Percentiles rank a stretch among this genome's conserved stretches.
Evolutionary conservation across 1,284 basidiomycete species (phyloP).

Genomic region (Heterobasidion irregulare): DNA sequence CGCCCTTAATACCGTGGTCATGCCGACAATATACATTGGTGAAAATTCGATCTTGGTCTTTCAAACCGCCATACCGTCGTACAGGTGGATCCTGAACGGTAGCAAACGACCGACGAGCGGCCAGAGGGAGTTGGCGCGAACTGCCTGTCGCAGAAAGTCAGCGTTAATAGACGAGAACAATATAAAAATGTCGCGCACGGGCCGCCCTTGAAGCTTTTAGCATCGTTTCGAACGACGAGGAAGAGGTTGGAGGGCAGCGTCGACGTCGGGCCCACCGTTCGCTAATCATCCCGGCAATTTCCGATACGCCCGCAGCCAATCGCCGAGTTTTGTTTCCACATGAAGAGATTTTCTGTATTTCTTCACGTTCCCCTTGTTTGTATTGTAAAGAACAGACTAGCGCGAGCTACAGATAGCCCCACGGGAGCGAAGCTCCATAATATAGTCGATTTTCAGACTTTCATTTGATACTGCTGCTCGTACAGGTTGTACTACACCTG

Average conservation of each 20-base stretch:
- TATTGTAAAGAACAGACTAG: too few relatives aligned
- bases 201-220: neutral
- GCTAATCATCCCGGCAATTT: neutral
- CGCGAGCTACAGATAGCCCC: too few relatives aligned
- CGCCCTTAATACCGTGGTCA: slow-evolving; percentile 87
- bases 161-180: neutral
- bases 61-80: slow-evolving; percentile 81
- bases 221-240: neutral
- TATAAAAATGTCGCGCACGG: neutral
- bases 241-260: neutral
- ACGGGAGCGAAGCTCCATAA: too few relatives aligned
- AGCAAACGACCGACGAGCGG: slow-evolving; percentile 48
- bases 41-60: slow-evolving; percentile 92
- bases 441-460: too few relatives aligned
- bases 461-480: too few relatives aligned
- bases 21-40: slow-evolving; percentile 82
- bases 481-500: too few relatives aligned
- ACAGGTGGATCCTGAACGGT: slow-evolving; percentile 80
- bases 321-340: too few relatives aligned
- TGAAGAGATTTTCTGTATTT: too few relatives aligned
- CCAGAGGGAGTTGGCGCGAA: neutral
- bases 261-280: neutral
- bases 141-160: neutral
- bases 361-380: too few relatives aligned
- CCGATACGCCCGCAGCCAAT: neutral